Base-by-base conservation (phyloP, 768 basidiomycete species). In the Tubosaeta sp. region DNA sequence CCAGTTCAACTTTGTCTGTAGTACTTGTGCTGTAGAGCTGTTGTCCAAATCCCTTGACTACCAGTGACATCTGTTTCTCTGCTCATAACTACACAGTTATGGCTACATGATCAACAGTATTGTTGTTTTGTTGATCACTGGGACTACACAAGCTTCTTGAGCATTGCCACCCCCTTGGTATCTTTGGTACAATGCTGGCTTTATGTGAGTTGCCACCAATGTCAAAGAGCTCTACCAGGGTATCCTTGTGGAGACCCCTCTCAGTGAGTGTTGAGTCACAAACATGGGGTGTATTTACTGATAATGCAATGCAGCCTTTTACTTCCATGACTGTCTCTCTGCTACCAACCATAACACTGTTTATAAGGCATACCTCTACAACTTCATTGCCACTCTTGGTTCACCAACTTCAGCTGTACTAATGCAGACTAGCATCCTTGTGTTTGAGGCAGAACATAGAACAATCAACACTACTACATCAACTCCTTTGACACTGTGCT, bases 41-140 rank as follows among this genome's bases (percentile, higher is more conserved):
- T n/a, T n/a, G n/a, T n/a, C n/a, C n/a, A n/a, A n/a, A n/a, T n/a
- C n/a, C n/a, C n/a, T n/a, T n/a, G n/a, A n/a, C n/a, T n/a, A n/a
- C n/a, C n/a, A n/a, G n/a, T n/a, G n/a, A n/a, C n/a, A n/a, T n/a
- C n/a, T n/a, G n/a, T n/a, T n/a, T n/a, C n/a, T n/a, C n/a, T n/a
- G n/a, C n/a, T n/a, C n/a, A n/a, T n/a, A n/a, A n/a, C n/a, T 43
- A 51, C 37, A 49, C 70, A 97, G 94, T 42, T 97, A 97, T 68
- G 93, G 85, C 29, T 99, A 98, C 73, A 99, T 99, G 97, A 98
- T 99, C 65, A 95, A 99, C 82, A 99, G 98, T 69, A 22, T 22
- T 22, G 90, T 99, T 63, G 86, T 99, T 53, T 80, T 99, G 48
- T 80, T 99, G 64, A 99, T 98, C 56, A 95, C 97, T 14, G 97